Conservation (phyloP, 306 rosid genomes). For the Ziziphus jujuba region DNA sequence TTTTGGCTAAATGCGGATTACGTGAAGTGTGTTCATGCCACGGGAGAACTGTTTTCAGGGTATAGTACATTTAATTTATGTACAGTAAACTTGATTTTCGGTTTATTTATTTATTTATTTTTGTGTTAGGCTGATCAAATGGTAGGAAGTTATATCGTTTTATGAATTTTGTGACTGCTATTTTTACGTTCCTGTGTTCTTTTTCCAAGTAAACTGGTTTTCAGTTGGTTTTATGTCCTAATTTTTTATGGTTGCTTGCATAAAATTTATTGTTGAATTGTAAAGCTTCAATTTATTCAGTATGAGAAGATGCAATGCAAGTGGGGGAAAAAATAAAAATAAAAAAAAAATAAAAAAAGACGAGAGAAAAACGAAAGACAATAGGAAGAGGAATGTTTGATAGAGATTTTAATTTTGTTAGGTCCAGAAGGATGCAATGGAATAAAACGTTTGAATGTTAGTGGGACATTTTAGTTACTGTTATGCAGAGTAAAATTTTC, state of each 20-base stretch:
- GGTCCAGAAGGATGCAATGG: too few species aligned
- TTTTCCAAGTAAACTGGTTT: not conserved
- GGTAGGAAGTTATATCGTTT: not conserved
- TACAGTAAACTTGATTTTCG: not conserved
- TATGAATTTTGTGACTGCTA: not conserved
- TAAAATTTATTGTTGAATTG: conserved; percentile 3
- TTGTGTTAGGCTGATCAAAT: conserved; percentile 2
- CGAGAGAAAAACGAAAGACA: too few species aligned
- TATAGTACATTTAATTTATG: conserved; percentile 29
- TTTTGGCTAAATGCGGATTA: conserved; percentile 96
- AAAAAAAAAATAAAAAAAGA: too few species aligned
- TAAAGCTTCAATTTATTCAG: not conserved
- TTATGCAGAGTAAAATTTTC: too few species aligned
- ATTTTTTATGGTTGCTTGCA: conserved; percentile 13
- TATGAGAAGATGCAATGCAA: not conserved
- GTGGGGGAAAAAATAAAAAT: too few species aligned
- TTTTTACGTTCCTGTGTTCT: not conserved
- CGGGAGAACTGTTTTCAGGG: conserved; percentile 95
- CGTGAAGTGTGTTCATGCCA: conserved; percentile 89
- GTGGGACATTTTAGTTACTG: too few species aligned
- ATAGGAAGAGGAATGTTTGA: too few species aligned
- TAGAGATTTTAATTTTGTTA: too few species aligned
- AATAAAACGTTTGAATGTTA: too few species aligned
- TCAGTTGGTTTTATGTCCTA: not conserved
- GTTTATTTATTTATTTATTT: not conserved